phyloP scores from a whole-genome alignment of 2,329 filamentous ascomycete species.

The Alternaria triticimaculans region DNA sequence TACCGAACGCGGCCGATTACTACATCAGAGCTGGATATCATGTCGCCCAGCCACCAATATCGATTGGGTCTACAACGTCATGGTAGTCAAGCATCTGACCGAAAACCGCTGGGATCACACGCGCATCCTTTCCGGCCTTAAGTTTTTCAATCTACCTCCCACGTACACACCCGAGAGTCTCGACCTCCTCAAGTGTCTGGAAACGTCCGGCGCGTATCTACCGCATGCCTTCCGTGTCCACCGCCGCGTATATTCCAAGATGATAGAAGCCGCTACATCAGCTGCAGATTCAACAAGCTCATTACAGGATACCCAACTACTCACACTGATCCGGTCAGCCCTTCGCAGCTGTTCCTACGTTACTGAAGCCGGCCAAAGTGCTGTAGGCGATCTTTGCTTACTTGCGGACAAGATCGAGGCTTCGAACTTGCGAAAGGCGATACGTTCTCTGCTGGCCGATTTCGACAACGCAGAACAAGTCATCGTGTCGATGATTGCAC shows the following conservation, averaged over 20 bases:
- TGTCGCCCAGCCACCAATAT: conserved; percentile 12
- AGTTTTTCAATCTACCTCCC: conserved; percentile 9
- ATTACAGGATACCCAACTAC: conserved; percentile 16
- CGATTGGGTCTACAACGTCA: conserved; percentile 15
- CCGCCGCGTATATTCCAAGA: conserved; percentile 13
- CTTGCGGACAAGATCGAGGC: conserved; percentile 17
- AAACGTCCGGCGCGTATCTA: conserved; percentile 5
- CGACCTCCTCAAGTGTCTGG: conserved; percentile 20
- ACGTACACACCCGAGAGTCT: conserved; percentile 14
- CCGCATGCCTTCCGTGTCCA: conserved; percentile 5
- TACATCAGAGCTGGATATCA: conserved; percentile 7
- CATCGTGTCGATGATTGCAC: neutral
- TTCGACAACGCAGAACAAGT: neutral
- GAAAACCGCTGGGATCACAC: conserved; percentile 14
- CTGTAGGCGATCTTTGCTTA: neutral
- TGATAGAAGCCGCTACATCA: conserved; percentile 15
- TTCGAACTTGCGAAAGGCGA: neutral
- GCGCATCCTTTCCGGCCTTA: conserved; percentile 6
- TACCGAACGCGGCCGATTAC: neutral
- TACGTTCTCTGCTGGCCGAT: conserved; percentile 8
- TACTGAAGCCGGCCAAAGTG: neutral
- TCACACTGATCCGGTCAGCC: conserved; percentile 18
- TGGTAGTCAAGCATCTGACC: conserved; percentile 20
- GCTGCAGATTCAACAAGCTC: neutral
- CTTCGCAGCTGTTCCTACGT: conserved; percentile 15